Conservation (phyloP, 495 filamentous ascomycete species). For the Parathielavia appendiculata region DNA sequence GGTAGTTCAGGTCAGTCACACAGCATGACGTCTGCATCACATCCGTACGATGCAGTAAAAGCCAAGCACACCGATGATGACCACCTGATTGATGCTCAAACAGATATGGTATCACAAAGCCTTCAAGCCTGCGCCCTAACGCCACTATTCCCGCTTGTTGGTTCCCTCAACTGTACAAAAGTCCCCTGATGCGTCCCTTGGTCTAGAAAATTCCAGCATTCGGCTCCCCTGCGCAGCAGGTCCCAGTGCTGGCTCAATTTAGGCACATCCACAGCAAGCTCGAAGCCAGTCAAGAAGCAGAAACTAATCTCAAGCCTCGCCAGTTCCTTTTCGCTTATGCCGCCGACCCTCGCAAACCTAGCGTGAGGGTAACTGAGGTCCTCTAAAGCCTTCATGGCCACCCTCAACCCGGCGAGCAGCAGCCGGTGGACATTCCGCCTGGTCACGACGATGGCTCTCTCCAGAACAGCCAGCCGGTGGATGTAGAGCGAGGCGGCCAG, state of each 20-base stretch:
- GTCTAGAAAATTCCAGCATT: constrained; percentile 25
- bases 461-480: constrained; percentile 67
- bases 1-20: no score
- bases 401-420: constrained; percentile 73
- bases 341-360: constrained; percentile 83
- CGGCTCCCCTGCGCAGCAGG: constrained; percentile 37
- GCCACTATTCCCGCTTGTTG: constrained; percentile 3
- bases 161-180: constrained; percentile 16
- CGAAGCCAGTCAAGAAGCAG: constrained; percentile 78
- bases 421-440: constrained; percentile 81
- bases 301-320: constrained; percentile 84
- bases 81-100: background rate
- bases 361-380: constrained; percentile 80
- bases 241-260: constrained; percentile 54
- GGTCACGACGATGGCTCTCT: constrained; percentile 69
- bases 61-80: background rate
- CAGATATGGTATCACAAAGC: background rate
- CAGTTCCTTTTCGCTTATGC: constrained; percentile 74
- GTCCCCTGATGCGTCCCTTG: background rate
- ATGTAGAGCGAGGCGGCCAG: constrained; percentile 92
- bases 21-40: no score
- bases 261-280: constrained; percentile 64
- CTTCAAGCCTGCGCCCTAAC: constrained; percentile 5
- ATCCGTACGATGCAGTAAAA: background rate
- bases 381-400: constrained; percentile 90